Evolutionary conservation across 1,284 basidiomycete genomes (phyloP).

Genomic region (Malassezia globosa): DNA sequence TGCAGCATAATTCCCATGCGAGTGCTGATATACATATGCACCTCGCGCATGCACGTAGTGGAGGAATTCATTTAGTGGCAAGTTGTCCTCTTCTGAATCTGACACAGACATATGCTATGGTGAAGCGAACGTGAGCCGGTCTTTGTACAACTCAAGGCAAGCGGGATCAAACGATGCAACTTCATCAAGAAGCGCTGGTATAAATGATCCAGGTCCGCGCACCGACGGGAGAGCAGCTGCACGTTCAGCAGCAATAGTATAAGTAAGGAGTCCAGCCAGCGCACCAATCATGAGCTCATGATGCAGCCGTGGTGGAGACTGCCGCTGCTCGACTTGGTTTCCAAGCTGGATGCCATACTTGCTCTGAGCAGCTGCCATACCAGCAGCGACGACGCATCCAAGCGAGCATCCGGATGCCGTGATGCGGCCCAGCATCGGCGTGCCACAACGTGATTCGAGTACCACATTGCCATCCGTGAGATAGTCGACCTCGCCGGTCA

Average conservation of each 20-base stretch:
- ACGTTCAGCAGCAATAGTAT: conserved; percentile 72
- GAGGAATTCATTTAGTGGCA: background rate
- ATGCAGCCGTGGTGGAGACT: conserved; percentile 8
- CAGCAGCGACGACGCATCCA: conserved; percentile 64
- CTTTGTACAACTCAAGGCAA: background rate
- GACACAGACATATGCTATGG: no score
- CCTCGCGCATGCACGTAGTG: no score
- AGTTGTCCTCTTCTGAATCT: no score
- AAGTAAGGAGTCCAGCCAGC: conserved; percentile 56
- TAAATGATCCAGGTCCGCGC: conserved; percentile 72
- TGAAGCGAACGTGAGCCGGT: background rate
- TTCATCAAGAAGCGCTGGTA: conserved; percentile 74
- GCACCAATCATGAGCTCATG: conserved; percentile 33
- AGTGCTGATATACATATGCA: no score
- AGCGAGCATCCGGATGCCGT: conserved; percentile 85
- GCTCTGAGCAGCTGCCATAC: conserved; percentile 57
- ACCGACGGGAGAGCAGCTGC: conserved; percentile 63
- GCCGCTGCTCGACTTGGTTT: background rate
- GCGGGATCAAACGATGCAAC: conserved; percentile 47
- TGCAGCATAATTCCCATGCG: no score
- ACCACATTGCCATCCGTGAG: conserved; percentile 69
- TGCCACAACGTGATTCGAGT: conserved; percentile 64
- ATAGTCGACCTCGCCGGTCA: conserved; percentile 75
- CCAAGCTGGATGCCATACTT: conserved; percentile 1
- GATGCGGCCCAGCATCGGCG: conserved; percentile 63